Base-by-base conservation (phyloP, 192 early-diverging fungal species). In the Gryganskiella cystojenkinii region DNA sequence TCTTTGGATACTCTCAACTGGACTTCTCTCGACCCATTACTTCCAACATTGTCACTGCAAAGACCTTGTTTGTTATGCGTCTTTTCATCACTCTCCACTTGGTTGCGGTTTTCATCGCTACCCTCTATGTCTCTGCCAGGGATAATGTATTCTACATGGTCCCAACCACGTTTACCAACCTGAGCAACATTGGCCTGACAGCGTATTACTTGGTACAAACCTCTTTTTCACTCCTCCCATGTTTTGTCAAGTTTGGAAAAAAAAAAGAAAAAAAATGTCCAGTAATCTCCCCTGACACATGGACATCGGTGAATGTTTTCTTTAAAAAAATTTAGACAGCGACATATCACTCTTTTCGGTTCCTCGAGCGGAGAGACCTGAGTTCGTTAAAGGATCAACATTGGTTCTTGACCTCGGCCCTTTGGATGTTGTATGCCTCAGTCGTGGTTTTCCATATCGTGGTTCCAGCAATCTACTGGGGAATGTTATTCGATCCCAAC, bases 111-210 rank as follows among this genome's bases (percentile, higher is more conserved):
- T 78, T 78, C 24, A 64, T 78, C 31, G 74, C 74, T 2, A 78
- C 74, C 15, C 56, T 78, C 15, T 69, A 69, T 17, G 74, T 78
- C 43, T 78, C 74, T 46, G 74, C 67, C 10, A 63, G 74, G 31
- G 74, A 69, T 19, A 27, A 78, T 1, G 61, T 78, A 46, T 78
- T 78, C 56, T 78, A 78, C 49, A 78, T 69, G 74, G 74, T 78
- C 9, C 67, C 67, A 13, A 78, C 74, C 22, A 78, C 74, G 0
- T 78, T 78, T 49, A 78, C 74, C 46, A 69, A 69, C 56, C 61
- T 78, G n/a, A 78, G 74, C 55, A 78, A 78, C 24, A 69, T 78
- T 20, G 74, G 74, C 4, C 66, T 78, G 19, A 78, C 74, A 2
- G 66, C 74, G 0, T 78, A 78, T 37, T 78, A 78, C 22, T 20